Evolutionary conservation across 1,139 yeast species (phyloP), one percentile per base, ranked within the genome.

Genomic region (Maudiozyma humilis): DNA sequence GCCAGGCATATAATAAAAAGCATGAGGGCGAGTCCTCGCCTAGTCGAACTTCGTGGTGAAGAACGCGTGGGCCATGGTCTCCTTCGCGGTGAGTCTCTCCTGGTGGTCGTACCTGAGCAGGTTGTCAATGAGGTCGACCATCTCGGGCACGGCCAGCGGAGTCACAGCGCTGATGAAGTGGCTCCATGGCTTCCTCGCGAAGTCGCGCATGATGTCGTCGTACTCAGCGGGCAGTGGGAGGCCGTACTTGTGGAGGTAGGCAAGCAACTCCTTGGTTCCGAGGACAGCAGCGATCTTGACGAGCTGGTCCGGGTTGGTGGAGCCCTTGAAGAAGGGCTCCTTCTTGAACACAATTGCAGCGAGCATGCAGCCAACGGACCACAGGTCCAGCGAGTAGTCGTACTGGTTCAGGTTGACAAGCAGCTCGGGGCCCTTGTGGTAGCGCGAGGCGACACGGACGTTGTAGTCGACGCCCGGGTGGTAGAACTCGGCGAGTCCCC

Each of bases 401-500:
- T 83, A 83, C 56, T 78, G 82, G 60, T 80, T 82, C 51, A 78
- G 73, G 62, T 83, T 82, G 16, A 83, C 81, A 50, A 83, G 70
- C 46, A 83, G 66, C 57, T 83, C 93, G 1, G 93, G 93, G 0
- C 89, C 93, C 64, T 83, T 83, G 60, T 80, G 86, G 59, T 82
- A 82, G 52, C 93, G 70, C 4, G 87, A 79, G 0, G 93, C 91
- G 32, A 83, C 93, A 51, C 93, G 68, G 6, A 83, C 91, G 56
- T 83, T 83, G 59, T 81, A 83, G 55, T 82, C 89, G 58, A 78
- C 81, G 4, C 87, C 87, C 8, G 79, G 76, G 55, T 82, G 91
- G 59, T 83, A 83, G 57, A 82, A 83, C 59, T 83, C 93, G 3
- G 93, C 91, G 43, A 83, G 67, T 33, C 93, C 93, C 93, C 93